Evolutionary conservation across 495 filamentous ascomycete genomes (phyloP), one percentile per base, ranked within the genome.

Genomic region (Cetradonia linearis): DNA sequence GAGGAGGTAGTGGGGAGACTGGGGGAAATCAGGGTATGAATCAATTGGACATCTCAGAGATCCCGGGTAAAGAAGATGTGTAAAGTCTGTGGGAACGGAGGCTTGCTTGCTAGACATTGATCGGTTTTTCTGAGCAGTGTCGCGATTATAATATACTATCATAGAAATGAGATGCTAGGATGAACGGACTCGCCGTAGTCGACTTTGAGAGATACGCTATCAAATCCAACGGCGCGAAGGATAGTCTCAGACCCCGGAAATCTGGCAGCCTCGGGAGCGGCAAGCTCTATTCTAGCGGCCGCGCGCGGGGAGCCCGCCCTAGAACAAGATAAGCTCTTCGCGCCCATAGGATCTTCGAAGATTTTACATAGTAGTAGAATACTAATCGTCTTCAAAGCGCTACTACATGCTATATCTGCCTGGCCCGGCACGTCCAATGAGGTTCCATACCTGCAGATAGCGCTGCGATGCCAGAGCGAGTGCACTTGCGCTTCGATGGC

Each of bases 381-480:
- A 2, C n/a, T n/a, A n/a, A n/a, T n/a, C n/a, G n/a, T n/a, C n/a
- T n/a, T 20, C n/a, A 1, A 7, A 18, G 11, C 18, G 1, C 31
- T 36, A 11, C 18, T 23, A 3, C 3, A 18, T 6, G n/a, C 28
- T 9, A 2, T 34, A 33, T 33, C 28, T 23, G 0, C 20, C 18
- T n/a, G 10, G 31, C 27, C n/a, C 9, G 7, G 5, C 18, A n/a
- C 1, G 33, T 2, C 9, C 10, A 1, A 36, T 34, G 9, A 14
- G 23, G n/a, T n/a, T 44, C 2, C 3, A 20, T 2, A 30, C 0
- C 1, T 37, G 10, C 11, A 1, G 0, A 23, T 2, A 16, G 33
- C 9, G 36, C 8, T 23, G 6, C 44, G 54, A 83, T 83, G 80
- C 79, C 79, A 14, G 78, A 82, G 68, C 73, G 69, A 59, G 72